Conservation (phyloP, 768 basidiomycete genomes). For the Podaxis sp. region DNA sequence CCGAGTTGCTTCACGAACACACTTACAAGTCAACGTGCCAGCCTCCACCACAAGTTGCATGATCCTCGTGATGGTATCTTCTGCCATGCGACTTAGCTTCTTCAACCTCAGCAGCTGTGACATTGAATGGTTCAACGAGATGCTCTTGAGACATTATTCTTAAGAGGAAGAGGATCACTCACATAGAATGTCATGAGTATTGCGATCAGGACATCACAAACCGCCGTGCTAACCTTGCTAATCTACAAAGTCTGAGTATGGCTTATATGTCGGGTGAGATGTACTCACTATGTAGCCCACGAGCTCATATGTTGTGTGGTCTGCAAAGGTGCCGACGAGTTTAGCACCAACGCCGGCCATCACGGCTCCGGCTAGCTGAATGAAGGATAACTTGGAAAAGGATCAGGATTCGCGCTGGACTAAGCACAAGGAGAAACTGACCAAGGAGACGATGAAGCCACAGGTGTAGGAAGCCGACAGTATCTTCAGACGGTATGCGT, state of each 20-base stretch:
- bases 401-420: not conserved
- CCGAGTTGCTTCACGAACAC: not conserved
- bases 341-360: not conserved
- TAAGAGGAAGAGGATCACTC: not conserved
- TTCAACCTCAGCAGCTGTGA: not conserved
- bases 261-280: not conserved
- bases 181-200: not conserved
- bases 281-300: not conserved
- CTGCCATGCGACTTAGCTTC: not conserved
- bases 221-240: not conserved
- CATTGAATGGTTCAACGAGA: too few species aligned
- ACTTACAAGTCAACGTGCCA: constrained; percentile 6
- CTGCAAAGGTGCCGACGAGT: not conserved
- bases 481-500: constrained; percentile 24
- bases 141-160: not conserved
- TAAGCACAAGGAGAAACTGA: not conserved
- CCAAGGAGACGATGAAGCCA: not conserved
- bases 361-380: not conserved
- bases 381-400: not conserved
- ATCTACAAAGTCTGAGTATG: not conserved
- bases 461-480: constrained; percentile 16
- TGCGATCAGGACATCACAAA: not conserved
- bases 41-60: not conserved
- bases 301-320: not conserved
- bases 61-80: not conserved